Evolutionary conservation across 495 filamentous ascomycete genomes (phyloP), one percentile per base, ranked within the genome.

Genomic region (Apodospora peruviana): DNA sequence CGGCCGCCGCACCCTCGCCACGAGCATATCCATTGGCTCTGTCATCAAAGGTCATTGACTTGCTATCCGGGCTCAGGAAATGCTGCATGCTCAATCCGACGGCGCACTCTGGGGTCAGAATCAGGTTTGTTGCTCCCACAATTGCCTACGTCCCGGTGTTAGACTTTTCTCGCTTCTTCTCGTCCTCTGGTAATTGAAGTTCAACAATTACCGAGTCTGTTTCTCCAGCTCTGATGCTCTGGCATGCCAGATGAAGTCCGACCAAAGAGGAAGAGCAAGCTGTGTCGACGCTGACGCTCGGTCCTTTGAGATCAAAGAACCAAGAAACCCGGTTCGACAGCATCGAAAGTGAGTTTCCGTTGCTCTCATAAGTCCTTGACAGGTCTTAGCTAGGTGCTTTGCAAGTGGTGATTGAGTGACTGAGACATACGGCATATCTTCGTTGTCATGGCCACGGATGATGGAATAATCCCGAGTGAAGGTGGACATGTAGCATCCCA

Each of bases 21-120:
- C 83, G 64, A 0, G 60, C 78, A 58, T 82, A 87, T 0, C 84
- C 84, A 59, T 83, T 70, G 12, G 82, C 84, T 0, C 57, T 47
- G 1, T 70, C 66, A 54, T 82, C 78, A 50, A 83, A 88, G 1
- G 73, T 73, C 32, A 78, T 68, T 38, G 72, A 86, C 3, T 44
- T 59, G 16, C 68, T 66, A 29, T 70, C 66, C 10, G 64, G 51
- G 19, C 57, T 59, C 22, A 73, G 48, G 40, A 70, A 71, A 40
- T 56, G 52, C 2, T 60, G 46, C 18, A 51, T 53, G 4, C 60
- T 59, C 14, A 71, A 39, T 41, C 50, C 43, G 11, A 55, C 45
- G 29, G 53, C 57, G 2, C 53, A 46, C 29, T 77, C 71, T 0
- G 77, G 72, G 0, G 60, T 61, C 14, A 81, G 43, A n/a, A 78